A percentile compares a stretch with the other conserved stretches of the same genome.
phyloP scores from a whole-genome alignment of 495 filamentous ascomycete species.

The Hypoxylon fuscum region DNA sequence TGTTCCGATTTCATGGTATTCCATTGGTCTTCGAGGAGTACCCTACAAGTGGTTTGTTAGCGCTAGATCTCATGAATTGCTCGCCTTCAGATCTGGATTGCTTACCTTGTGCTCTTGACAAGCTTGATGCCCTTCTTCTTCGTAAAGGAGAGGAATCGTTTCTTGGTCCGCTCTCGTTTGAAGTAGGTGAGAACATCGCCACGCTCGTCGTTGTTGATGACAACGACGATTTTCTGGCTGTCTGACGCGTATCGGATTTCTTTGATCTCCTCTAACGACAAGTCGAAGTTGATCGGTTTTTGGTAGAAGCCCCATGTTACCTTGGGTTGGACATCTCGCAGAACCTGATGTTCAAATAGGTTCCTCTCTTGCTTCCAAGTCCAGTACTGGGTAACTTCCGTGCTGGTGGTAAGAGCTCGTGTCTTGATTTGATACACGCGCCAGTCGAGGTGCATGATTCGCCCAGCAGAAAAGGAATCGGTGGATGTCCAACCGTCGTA shows the following conservation, averaged over 20 bases:
- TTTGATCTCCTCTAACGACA: slow-evolving; percentile 47
- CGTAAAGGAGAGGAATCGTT: slow-evolving; percentile 53
- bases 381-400: slow-evolving; percentile 60
- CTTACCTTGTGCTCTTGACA: slow-evolving; percentile 46
- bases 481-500: slow-evolving; percentile 54
- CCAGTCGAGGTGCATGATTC: slow-evolving; percentile 54
- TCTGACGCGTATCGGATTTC: slow-evolving; percentile 49
- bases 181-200: slow-evolving; percentile 54
- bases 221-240: slow-evolving; percentile 46
- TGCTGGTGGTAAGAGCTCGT: slow-evolving; percentile 46
- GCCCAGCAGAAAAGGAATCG: slow-evolving; percentile 52
- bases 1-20: slow-evolving; percentile 37
- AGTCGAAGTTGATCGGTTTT: slow-evolving; percentile 56
- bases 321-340: slow-evolving; percentile 49
- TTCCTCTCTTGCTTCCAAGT: slow-evolving; percentile 50
- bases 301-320: slow-evolving; percentile 57
- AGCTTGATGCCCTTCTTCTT: slow-evolving; percentile 51
- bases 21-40: slow-evolving; percentile 37
- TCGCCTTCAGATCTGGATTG: slow-evolving; percentile 1
- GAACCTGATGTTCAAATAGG: slow-evolving; percentile 58
- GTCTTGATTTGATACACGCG: slow-evolving; percentile 59
- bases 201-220: slow-evolving; percentile 37
- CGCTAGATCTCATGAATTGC: not conserved
- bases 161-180: slow-evolving; percentile 57
- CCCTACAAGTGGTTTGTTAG: slow-evolving; percentile 25